Evolutionary conservation across 352 stramenopile genomes (phyloP), one percentile per base, ranked within the genome.

Genomic region (Blastocystis sp.): DNA sequence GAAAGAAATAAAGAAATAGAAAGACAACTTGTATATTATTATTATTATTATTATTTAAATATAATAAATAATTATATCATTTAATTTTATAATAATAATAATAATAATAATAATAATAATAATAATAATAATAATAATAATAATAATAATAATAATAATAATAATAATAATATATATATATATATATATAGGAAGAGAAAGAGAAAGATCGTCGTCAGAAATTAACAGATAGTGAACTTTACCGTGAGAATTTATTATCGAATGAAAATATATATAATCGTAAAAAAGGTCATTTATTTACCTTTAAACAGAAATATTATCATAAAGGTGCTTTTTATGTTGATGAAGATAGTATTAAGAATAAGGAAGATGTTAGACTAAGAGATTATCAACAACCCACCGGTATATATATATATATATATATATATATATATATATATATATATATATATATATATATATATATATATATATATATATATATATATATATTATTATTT

Each of bases 291-390:
- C 74, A 77, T 43, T 70, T 67, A 35, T 88, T 79, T 45, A 90
- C 85, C 58, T 93, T 93, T 70, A 78, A 94, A 73, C 88, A 95
- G 65, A 91, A 93, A 54, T 98, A 95, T 67, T 92, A 95, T 70
- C 89, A 98, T 73, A 91, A 94, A 66, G 89, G 88, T 34, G 86
- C 83, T 0, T 96, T 94, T 56, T 95, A 94, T 67, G 86, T 95
- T 75, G 71, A 77, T 56, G 70, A 77, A 13, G 69, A 74, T 18
- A 72, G 66, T 4, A 13, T 76, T 19, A 44, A 70, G 36, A 46
- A 54, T 34, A 2, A 9, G 13, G 43, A 74, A 25, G 72, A 78
- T 55, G 72, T 77, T 25, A 48, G 72, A 9, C 43, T 45, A 30
- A 48, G 68, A 39, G 71, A 73, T 25, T 70, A 71, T 47, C 52